A percentile compares a stretch with the other conserved stretches of the same genome.
These are phyloP conservation scores for Penicillium odoratum DNA, from an alignment of 495 filamentous ascomycete species.

Conservation along the genomic window DNA sequence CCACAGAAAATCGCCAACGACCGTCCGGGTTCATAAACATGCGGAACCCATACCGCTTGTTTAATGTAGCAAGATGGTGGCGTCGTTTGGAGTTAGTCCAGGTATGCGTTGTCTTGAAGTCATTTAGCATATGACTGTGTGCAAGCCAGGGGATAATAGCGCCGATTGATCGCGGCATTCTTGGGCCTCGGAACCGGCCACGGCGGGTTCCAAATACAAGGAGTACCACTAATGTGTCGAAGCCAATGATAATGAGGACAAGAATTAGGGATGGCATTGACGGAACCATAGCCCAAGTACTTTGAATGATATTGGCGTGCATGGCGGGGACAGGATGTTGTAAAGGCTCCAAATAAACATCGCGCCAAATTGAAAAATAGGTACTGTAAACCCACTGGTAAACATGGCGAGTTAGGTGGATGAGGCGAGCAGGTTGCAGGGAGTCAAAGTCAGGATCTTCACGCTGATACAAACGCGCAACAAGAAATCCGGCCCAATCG, in stretches of 20 bases:
- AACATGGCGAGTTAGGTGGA: conserved; percentile 31
- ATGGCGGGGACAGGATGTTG: conserved; percentile 17
- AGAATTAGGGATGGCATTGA: conserved; percentile 35
- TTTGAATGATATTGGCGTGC: conserved; percentile 35
- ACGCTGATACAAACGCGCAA: conserved; percentile 39
- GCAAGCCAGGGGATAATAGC: conserved; percentile 43
- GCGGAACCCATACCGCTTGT: conserved; percentile 41
- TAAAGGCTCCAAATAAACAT: conserved; percentile 37
- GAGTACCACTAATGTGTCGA: conserved; percentile 40
- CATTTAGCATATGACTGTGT: conserved; percentile 40
- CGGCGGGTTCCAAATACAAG: conserved; percentile 41
- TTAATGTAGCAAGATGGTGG: conserved; percentile 27
- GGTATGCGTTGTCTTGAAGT: conserved; percentile 35
- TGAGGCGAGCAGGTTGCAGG: conserved; percentile 27
- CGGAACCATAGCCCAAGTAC: conserved; percentile 38
- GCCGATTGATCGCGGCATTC: conserved; percentile 43
- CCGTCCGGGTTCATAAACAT: conserved; percentile 35
- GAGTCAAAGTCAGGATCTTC: conserved; percentile 28
- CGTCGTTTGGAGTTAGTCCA: conserved; percentile 37
- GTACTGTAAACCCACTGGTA: conserved; percentile 47
- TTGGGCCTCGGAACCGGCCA: conserved; percentile 39
- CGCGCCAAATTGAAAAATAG: conserved; percentile 42
- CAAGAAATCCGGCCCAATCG: conserved; percentile 45
- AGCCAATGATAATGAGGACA: conserved; percentile 35
- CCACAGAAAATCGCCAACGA: conserved; percentile 40